A percentile compares a stretch with the other conserved stretches of the same genome.
Evolutionary conservation across 306 rosid species (phyloP).

Genomic region (Abrus pulchellus): DNA sequence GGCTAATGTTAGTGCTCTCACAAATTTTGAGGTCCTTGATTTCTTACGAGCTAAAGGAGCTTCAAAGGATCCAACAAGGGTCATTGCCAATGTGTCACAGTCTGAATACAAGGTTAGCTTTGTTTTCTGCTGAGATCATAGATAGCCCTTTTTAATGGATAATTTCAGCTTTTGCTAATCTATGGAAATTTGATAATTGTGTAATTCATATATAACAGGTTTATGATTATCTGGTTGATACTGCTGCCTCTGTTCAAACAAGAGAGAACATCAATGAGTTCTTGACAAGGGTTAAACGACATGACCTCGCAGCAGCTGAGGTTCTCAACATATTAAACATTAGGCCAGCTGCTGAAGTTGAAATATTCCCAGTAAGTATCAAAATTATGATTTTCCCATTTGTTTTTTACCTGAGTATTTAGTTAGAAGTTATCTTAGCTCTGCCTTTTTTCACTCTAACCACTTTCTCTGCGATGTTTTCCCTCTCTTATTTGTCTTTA

Average conservation of each 20-base stretch:
- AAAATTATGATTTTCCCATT: not conserved
- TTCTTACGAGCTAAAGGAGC: slow-evolving; percentile 83
- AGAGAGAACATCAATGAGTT: slow-evolving; percentile 66
- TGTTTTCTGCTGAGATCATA: not conserved
- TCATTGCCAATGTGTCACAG: slow-evolving; percentile 68
- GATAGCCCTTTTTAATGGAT: not conserved
- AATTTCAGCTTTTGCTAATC: not conserved
- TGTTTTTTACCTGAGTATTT: not conserved
- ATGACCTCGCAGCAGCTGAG: slow-evolving; percentile 78
- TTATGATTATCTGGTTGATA: slow-evolving; percentile 74
- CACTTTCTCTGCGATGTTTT: too few relatives aligned
- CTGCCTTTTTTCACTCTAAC: too few relatives aligned
- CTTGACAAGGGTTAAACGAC: slow-evolving; percentile 55
- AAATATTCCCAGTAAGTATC: slow-evolving; percentile 58
- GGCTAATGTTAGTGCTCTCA: slow-evolving; percentile 65
- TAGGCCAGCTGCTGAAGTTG: slow-evolving; percentile 65
- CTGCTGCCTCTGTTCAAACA: slow-evolving; percentile 66
- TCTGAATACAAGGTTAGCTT: slow-evolving; percentile 77
- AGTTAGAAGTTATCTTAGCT: too few relatives aligned
- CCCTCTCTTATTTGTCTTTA: too few relatives aligned
- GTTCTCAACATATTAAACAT: slow-evolving; percentile 75
- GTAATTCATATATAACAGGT: slow-evolving; percentile 54
- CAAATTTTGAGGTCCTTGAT: slow-evolving; percentile 79
- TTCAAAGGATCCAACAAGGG: slow-evolving; percentile 68
- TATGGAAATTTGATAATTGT: not conserved